phyloP scores from a whole-genome alignment of 371 early-diverging fungal species.

The Rhizopus microsporus region DNA sequence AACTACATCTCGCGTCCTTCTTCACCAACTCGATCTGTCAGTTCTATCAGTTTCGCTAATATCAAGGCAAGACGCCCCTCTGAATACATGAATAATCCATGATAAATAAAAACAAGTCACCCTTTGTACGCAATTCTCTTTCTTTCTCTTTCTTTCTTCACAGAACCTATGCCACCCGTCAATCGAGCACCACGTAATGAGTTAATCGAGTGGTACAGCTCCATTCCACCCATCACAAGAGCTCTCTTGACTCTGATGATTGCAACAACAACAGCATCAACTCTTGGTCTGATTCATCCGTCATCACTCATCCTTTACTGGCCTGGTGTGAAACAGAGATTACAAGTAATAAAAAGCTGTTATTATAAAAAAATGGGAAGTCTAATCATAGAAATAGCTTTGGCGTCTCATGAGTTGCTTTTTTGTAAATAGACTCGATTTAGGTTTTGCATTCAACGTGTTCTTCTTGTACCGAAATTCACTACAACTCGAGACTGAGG shows the following conservation, averaged over 20 bases:
- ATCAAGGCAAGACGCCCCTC: conserved; percentile 51
- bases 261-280: conserved; percentile 48
- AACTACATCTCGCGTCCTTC: conserved; percentile 30
- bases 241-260: conserved; percentile 58
- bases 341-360: conserved; percentile 23
- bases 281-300: conserved; percentile 48
- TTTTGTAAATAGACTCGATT: conserved; percentile 53
- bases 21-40: conserved; percentile 42
- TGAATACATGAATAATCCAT: conserved; percentile 36
- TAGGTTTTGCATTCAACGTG: conserved; percentile 67
- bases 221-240: conserved; percentile 68
- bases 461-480: conserved; percentile 79
- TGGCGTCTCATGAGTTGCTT: conserved; percentile 81
- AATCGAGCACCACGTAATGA: conserved; percentile 25
- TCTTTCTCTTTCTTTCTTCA: conserved; percentile 3
- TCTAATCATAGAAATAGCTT: conserved; percentile 46
- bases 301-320: conserved; percentile 44
- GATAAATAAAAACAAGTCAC: conserved; percentile 1
- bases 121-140: neutral
- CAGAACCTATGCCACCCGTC: conserved; percentile 22
- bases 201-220: conserved; percentile 52
- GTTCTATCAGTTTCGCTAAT: conserved; percentile 45
- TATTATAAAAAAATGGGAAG: neutral
- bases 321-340: conserved; percentile 21
- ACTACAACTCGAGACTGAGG: conserved; percentile 65